phyloP scores from a whole-genome alignment of 2,329 filamentous ascomycete genomes.

The Nothophaeocryptopus gaeumannii region DNA sequence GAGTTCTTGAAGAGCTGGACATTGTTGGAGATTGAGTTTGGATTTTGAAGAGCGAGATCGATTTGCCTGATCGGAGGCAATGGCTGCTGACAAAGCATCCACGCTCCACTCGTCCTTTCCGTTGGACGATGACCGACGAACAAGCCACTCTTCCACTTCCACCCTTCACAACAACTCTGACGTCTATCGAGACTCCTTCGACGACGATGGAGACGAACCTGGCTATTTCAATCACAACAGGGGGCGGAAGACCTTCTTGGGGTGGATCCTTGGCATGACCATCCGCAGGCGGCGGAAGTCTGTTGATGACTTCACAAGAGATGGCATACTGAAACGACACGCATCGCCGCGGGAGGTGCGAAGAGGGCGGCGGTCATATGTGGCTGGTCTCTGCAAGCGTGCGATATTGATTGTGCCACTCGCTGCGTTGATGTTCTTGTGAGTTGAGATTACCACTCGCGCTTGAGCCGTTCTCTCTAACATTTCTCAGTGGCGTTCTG shows the following conservation, averaged over 20 bases:
- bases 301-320: constrained; percentile 11
- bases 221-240: constrained; percentile 4
- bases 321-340: constrained; percentile 15
- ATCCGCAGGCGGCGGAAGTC: constrained; percentile 2
- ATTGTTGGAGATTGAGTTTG: too few relatives aligned
- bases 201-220: constrained; percentile 10
- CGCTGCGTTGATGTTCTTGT: constrained; percentile 20
- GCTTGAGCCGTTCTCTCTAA: constrained; percentile 7
- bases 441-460: constrained; percentile 4
- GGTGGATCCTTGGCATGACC: constrained; percentile 10
- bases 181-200: constrained; percentile 12
- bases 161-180: constrained; percentile 2
- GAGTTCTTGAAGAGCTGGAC: too few relatives aligned
- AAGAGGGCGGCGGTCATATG: constrained; percentile 12
- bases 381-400: constrained; percentile 12
- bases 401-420: constrained; percentile 14
- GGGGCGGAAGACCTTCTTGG: constrained; percentile 4
- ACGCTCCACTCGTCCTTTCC: too few relatives aligned
- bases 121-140: too few relatives aligned
- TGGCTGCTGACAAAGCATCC: too few relatives aligned
- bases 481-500: constrained; percentile 38
- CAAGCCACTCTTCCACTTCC: constrained; percentile 2
- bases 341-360: constrained; percentile 13
- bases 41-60: too few relatives aligned
- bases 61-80: too few relatives aligned